Base-by-base conservation (phyloP, 1,284 basidiomycete species). In the Lignosus rhinocerotis region DNA sequence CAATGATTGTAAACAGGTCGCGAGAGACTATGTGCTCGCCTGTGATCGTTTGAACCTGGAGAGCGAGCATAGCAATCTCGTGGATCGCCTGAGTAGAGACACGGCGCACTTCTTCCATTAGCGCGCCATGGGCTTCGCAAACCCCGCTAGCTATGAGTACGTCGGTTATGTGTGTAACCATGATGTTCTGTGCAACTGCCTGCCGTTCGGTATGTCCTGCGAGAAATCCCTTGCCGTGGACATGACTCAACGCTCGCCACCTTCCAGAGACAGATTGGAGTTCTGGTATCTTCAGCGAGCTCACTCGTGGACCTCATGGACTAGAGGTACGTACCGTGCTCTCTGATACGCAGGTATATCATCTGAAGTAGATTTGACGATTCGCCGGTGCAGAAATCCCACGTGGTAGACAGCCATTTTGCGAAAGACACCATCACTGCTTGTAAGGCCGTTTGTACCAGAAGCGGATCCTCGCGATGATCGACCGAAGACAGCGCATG, bases 381-480 rank as follows among this genome's bases (percentile, higher is more conserved):
- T 25, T 73, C 73, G n/a, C 73, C 75, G 39, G 39, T 2, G n/a
- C 78, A 75, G 58, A 79, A 78, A 62, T 74, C 76, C 84, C 84
- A 86, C 0, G 78, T 77, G 53, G 73, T 71, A 53, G 82, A 75
- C 16, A 80, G 75, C 74, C 76, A 78, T 30, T 74, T 72, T 0
- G 76, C 71, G 52, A 77, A 80, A n/a, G 74, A 74, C 11, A 72
- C 70, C 51, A 80, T 74, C 6, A 71, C 74, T 5, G 78, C 76
- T 61, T 84, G 83, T 42, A 86, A 66, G 0, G 81, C 80, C 48
- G 80, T 75, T 50, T 84, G 82, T n/a, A 85, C 72, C 42, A 81
- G 66, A 52, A 78, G 72, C 0, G 78, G 74, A 66, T 83, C 78
- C 38, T 73, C 74, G 43, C 70, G 55, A 48, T 81, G 75, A 50